phyloP scores from a whole-genome alignment of 108 stramenopile species.

The Aurantiochytrium sp. region DNA sequence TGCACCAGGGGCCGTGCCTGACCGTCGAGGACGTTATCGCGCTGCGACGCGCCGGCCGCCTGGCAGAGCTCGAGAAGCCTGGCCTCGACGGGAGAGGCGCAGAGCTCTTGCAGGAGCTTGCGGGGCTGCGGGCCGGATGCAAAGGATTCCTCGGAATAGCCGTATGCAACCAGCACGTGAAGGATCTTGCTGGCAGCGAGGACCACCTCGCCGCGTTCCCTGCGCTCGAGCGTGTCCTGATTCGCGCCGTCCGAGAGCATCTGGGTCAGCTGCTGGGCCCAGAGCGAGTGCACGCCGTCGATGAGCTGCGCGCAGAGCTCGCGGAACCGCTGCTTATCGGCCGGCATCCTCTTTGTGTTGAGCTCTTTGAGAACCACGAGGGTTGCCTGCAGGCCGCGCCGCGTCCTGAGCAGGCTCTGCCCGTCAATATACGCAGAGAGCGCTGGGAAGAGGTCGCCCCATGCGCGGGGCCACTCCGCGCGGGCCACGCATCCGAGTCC shows the following conservation, averaged over 20 bases:
- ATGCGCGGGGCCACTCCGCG: neutral
- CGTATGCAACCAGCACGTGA: neutral
- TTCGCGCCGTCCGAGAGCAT: neutral
- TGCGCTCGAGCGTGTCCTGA: neutral
- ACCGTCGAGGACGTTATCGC: neutral
- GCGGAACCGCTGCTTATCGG: neutral
- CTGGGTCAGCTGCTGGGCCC: neutral
- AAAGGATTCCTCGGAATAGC: neutral
- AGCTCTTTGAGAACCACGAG: neutral
- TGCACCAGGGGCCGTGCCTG: neutral
- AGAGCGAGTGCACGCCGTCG: neutral
- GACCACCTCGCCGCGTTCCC: neutral
- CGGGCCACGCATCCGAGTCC: neutral
- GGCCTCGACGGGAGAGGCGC: neutral
- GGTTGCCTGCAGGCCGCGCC: neutral
- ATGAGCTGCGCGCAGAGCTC: neutral
- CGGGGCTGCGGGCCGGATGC: neutral
- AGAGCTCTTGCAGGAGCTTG: neutral
- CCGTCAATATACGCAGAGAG: neutral
- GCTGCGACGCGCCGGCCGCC: neutral
- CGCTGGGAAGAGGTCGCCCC: neutral
- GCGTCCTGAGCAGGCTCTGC: neutral
- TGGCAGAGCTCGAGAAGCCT: neutral
- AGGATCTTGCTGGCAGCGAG: neutral
- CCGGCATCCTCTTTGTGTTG: neutral